phyloP scores from a whole-genome alignment of 768 basidiomycete species.

The Xerocomellus dryophilus region DNA sequence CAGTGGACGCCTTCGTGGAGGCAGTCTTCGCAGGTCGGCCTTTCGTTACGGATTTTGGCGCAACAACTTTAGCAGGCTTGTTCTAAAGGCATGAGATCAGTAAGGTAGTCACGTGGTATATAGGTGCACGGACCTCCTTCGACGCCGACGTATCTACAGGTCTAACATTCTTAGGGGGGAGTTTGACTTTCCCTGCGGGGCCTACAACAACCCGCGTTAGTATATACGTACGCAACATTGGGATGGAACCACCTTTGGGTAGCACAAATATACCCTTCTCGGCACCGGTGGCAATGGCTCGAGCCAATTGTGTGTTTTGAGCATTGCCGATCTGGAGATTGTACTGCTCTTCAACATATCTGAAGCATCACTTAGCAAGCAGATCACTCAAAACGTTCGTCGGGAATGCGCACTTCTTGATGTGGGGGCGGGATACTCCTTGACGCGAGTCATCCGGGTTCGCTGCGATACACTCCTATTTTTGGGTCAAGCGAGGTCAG shows the following conservation, averaged over 20 bases:
- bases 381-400: constrained; percentile 8
- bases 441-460: constrained; percentile 72
- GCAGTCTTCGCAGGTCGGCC: constrained; percentile 29
- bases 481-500: constrained; percentile 20
- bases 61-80: constrained; percentile 32
- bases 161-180: constrained; percentile 57
- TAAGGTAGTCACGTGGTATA: constrained; percentile 21
- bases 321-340: constrained; percentile 75
- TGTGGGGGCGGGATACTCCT: constrained; percentile 86
- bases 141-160: constrained; percentile 48
- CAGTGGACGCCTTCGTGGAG: constrained; percentile 21
- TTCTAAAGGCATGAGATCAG: constrained; percentile 23
- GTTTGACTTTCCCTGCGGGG: constrained; percentile 58
- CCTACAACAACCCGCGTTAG: constrained; percentile 25
- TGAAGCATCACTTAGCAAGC: constrained; percentile 32
- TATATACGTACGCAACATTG: not conserved
- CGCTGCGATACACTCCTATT: constrained; percentile 78
- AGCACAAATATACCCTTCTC: constrained; percentile 82
- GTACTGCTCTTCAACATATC: constrained; percentile 83
- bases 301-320: constrained; percentile 74
- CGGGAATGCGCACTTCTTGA: constrained; percentile 75
- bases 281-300: constrained; percentile 76
- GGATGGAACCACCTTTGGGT: constrained; percentile 68
- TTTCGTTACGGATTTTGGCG: constrained; percentile 25
- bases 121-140: constrained; percentile 51